Conservation (phyloP, 2,329 filamentous ascomycete species). For the Lecanicillium sp. region DNA sequence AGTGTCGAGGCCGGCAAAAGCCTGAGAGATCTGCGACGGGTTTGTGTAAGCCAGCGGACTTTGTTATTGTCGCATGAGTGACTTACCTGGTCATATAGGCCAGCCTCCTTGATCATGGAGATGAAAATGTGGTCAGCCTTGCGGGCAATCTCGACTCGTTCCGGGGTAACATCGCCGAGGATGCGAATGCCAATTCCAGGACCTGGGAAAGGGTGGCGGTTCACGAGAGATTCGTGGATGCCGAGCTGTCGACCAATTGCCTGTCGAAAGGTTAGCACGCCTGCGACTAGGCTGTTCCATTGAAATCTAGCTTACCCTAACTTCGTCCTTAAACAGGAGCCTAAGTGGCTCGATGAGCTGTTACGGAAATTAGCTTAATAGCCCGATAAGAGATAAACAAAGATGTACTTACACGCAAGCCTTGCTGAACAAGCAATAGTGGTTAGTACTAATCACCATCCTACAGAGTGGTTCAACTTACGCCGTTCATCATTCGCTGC, state of each 20-base stretch:
- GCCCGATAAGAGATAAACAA: too few relatives aligned
- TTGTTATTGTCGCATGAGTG: too few relatives aligned
- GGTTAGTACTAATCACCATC: too few relatives aligned
- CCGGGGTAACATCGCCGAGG: slow-evolving; percentile 74
- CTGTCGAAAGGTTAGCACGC: too few relatives aligned
- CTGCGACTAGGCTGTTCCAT: too few relatives aligned
- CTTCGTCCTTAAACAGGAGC: slow-evolving; percentile 80
- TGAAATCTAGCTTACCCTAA: too few relatives aligned
- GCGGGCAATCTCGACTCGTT: slow-evolving; percentile 72
- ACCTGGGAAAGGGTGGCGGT: slow-evolving; percentile 20
- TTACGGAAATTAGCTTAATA: too few relatives aligned
- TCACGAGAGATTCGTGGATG: slow-evolving; percentile 24
- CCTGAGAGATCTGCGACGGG: too few relatives aligned
- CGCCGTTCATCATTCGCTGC: too few relatives aligned
- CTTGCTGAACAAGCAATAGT: too few relatives aligned
- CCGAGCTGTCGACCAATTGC: slow-evolving; percentile 22
- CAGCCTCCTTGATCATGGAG: slow-evolving; percentile 62
- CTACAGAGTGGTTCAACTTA: not conserved
- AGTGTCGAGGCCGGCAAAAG: not conserved
- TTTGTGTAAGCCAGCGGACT: too few relatives aligned
- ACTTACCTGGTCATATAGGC: slow-evolving; percentile 56
- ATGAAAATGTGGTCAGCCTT: slow-evolving; percentile 75
- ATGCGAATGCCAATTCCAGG: slow-evolving; percentile 68
- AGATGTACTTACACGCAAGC: too few relatives aligned
- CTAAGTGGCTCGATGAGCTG: slow-evolving; percentile 72